phyloP scores from a whole-genome alignment of 2,329 filamentous ascomycete species.

The Phyllosticta citriasiana region DNA sequence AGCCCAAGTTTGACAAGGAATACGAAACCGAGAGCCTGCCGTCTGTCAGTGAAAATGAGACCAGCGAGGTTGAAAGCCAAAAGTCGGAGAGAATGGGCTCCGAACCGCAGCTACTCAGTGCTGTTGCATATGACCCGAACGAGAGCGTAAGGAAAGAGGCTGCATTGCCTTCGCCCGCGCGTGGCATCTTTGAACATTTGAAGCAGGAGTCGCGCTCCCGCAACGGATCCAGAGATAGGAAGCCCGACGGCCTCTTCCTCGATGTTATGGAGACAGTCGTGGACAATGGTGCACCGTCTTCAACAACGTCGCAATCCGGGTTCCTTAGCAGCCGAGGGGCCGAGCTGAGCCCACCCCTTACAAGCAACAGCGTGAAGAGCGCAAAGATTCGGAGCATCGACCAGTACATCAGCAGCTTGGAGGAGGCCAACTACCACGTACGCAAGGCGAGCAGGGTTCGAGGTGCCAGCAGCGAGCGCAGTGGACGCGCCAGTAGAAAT shows the following conservation, averaged over 20 bases:
- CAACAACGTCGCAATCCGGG: constrained; percentile 15
- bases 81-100: background rate
- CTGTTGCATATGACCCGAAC: constrained; percentile 24
- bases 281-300: constrained; percentile 22
- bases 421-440: constrained; percentile 58
- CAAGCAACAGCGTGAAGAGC: constrained; percentile 41
- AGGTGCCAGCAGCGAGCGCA: constrained; percentile 27
- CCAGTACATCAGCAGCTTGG: constrained; percentile 78
- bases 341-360: constrained; percentile 39
- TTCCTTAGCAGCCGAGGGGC: constrained; percentile 31
- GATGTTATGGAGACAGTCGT: constrained; percentile 34
- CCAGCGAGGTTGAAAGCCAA: background rate
- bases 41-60: background rate
- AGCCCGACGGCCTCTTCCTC: constrained; percentile 57
- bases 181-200: constrained; percentile 51
- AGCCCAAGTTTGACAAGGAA: background rate
- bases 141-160: constrained; percentile 25
- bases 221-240: constrained; percentile 67
- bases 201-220: constrained; percentile 52
- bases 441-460: constrained; percentile 31
- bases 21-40: background rate
- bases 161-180: constrained; percentile 58
- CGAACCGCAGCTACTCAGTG: constrained; percentile 24
- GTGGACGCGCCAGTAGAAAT: background rate
- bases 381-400: constrained; percentile 60